These are phyloP conservation scores for Ocimum tenuiflorum DNA, from an alignment of 257 asterid species.

Conservation along the genomic window DNA sequence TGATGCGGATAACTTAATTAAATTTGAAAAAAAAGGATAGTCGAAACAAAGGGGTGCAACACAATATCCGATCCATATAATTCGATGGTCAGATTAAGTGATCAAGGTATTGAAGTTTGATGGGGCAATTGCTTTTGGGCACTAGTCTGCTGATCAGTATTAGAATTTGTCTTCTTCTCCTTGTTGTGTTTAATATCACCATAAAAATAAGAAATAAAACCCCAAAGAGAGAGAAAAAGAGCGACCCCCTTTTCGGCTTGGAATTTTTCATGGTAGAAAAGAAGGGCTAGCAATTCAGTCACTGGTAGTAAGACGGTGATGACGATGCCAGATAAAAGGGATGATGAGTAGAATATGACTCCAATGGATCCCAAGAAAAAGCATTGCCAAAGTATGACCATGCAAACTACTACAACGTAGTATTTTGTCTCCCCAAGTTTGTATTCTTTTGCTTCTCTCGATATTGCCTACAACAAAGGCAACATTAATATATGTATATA, in stretches of 20 bases:
- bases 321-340: conserved; percentile 34
- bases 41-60: too few relatives aligned
- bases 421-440: conserved; percentile 29
- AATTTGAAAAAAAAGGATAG: too few relatives aligned
- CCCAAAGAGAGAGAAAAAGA: conserved; percentile 43
- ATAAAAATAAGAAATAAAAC: conserved; percentile 34
- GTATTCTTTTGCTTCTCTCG: conserved; percentile 26
- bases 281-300: conserved; percentile 28
- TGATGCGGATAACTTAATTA: too few relatives aligned
- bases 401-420: conserved; percentile 22
- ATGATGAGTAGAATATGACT: conserved; percentile 35
- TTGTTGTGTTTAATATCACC: conserved; percentile 24
- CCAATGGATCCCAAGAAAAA: conserved; percentile 39
- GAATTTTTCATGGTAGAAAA: conserved; percentile 34
- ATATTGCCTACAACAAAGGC: conserved; percentile 12
- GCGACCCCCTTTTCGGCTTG: conserved; percentile 37
- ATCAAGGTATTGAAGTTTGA: neutral
- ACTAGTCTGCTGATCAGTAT: too few relatives aligned
- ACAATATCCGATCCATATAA: too few relatives aligned
- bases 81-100: too few relatives aligned
- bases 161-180: neutral
- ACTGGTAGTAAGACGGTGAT: conserved; percentile 25
- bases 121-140: neutral
- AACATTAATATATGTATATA: too few relatives aligned
- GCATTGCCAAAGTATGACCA: conserved; percentile 33